Base-by-base conservation (phyloP, 106 monocot genomes). In the Phalaenopsis equestris region DNA sequence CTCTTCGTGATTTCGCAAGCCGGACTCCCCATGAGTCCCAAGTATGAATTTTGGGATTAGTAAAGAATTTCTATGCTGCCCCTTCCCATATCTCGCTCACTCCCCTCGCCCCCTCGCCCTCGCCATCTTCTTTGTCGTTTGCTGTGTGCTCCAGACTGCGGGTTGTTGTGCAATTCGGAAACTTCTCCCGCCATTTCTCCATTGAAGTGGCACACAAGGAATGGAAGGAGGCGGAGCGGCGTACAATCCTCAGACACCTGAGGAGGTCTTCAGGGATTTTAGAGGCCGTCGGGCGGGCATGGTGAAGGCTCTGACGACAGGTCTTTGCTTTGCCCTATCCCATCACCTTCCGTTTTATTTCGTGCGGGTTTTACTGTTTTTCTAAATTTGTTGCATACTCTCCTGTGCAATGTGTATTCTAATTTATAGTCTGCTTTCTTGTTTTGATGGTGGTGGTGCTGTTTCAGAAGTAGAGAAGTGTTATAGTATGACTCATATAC, bases 301-400 rank as follows among this genome's bases (percentile, higher is more conserved):
- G 79, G 85, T 91, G 80, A 91, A 91, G 81, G 91, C 91, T 6
- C 91, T 91, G 78, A 91, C 91, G 41, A 88, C 91, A 23, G 91
- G 91, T 91, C 36, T 49, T n/a, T 2, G 12, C 56, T 10, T 3
- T 56, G 56, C 56, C 6, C 56, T 56, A 56, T 1, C 56, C 7
- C 56, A 56, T 56, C 16, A 43, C 43, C n/a, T 56, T 19, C n/a
- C 73, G 23, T 81, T 15, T 41, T 56, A 67, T 64, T 6, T 21
- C 56, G 11, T 24, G 10, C 67, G 24, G n/a, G 23, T 42, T 56
- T 18, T 45, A 57, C 64, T 14, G 1, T 2, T 73, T 70, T 55
- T 46, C 48, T 38, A 30, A 6, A 56, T 56, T 17, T 56, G 56
- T 56, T 56, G 56, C 12, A 10, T 75, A 57, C 68, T 75, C 67